Conservation (phyloP, 495 filamentous ascomycete genomes). For the Penicillium lividum region DNA sequence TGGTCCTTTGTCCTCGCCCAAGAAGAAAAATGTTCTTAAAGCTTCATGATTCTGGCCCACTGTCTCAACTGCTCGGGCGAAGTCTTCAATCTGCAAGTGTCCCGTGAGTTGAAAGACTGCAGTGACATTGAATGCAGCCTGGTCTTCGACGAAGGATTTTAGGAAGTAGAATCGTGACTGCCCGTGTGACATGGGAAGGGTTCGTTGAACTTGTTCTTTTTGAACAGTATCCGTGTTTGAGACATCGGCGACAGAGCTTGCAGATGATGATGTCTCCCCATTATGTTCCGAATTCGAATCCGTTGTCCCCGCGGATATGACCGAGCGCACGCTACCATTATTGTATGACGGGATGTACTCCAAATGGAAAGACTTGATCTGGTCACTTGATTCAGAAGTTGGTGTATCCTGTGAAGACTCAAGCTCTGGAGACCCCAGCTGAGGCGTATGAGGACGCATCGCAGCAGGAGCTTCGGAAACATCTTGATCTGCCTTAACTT, state of each 20-base stretch:
- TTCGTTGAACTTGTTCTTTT: conserved; percentile 5
- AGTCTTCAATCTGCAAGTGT: conserved; percentile 12
- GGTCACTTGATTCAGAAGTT: neutral
- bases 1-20: conserved; percentile 14
- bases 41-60: conserved; percentile 44
- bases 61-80: conserved; percentile 34
- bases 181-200: conserved; percentile 32
- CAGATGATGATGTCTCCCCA: conserved; percentile 13
- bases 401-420: neutral
- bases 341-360: conserved; percentile 6
- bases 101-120: conserved; percentile 23
- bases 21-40: conserved; percentile 43
- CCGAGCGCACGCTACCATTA: conserved; percentile 11
- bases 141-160: conserved; percentile 10
- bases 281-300: conserved; percentile 22
- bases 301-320: conserved; percentile 9
- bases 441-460: neutral
- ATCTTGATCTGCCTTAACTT: neutral
- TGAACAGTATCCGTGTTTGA: neutral
- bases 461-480: neutral
- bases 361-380: conserved; percentile 5
- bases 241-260: conserved; percentile 1
- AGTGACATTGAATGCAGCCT: conserved; percentile 21
- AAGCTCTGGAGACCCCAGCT: neutral
- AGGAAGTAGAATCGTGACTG: conserved; percentile 38